Evolutionary conservation across 352 stramenopile species (phyloP).

Genomic region (Phytopythium kandeliae): DNA sequence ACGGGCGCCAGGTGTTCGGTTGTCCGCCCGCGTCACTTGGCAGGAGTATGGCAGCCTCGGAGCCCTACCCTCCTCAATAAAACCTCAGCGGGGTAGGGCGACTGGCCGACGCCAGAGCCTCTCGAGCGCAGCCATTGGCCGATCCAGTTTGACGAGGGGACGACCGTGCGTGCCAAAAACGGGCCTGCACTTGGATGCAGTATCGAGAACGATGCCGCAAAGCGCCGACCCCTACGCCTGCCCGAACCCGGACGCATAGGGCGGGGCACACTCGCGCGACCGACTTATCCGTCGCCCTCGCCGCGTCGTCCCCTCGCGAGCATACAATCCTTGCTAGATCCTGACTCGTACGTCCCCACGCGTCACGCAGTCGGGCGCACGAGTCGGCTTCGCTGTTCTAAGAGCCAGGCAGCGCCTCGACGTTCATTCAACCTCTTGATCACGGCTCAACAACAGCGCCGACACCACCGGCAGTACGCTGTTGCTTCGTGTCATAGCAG

Average conservation of each 20-base stretch:
- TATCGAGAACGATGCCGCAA: slow-evolving; percentile 1
- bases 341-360: too few relatives aligned
- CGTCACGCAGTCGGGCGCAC: too few relatives aligned
- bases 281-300: background rate
- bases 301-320: slow-evolving; percentile 1
- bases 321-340: too few relatives aligned
- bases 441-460: too few relatives aligned
- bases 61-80: background rate
- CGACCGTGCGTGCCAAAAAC: background rate
- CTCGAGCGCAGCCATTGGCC: background rate
- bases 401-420: too few relatives aligned
- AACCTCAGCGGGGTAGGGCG: background rate
- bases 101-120: background rate
- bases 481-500: too few relatives aligned
- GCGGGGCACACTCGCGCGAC: background rate
- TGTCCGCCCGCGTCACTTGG: background rate
- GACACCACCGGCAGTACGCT: too few relatives aligned
- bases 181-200: background rate
- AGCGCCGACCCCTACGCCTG: background rate
- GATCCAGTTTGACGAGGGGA: background rate
- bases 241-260: slow-evolving; percentile 1
- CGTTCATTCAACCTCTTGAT: too few relatives aligned
- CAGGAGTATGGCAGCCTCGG: background rate
- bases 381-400: too few relatives aligned
- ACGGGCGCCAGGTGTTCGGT: slow-evolving; percentile 1